A percentile compares a stretch with the other conserved stretches of the same genome.
Evolutionary conservation across 1,284 basidiomycete species (phyloP).

Genomic region (Veloboletus limbatus): DNA sequence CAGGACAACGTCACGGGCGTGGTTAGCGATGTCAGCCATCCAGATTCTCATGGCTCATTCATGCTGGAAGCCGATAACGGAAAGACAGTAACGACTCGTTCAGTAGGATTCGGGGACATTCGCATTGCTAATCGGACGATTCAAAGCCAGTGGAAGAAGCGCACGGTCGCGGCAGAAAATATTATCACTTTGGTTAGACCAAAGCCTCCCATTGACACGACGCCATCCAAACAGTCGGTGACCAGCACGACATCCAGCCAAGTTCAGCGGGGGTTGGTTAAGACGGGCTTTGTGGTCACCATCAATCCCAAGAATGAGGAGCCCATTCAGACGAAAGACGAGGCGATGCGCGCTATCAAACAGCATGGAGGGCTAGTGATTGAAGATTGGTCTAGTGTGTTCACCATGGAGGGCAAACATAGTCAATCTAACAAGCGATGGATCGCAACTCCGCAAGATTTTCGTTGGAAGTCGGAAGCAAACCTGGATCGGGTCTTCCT

Average conservation of each 20-base stretch:
- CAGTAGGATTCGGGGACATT: slow-evolving; percentile 37
- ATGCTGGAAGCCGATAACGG: slow-evolving; percentile 41
- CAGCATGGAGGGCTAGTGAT: slow-evolving; percentile 58
- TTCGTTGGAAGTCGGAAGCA: slow-evolving; percentile 41
- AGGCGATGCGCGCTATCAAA: slow-evolving; percentile 45
- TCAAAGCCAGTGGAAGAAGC: slow-evolving; percentile 50
- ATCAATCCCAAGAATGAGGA: slow-evolving; percentile 36
- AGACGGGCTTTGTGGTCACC: slow-evolving; percentile 50
- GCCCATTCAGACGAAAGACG: slow-evolving; percentile 35
- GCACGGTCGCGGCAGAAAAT: slow-evolving; percentile 39
- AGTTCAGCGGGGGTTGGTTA: slow-evolving; percentile 40
- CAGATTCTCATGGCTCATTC: slow-evolving; percentile 36
- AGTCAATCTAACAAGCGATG: slow-evolving; percentile 47
- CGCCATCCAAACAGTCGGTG: slow-evolving; percentile 43
- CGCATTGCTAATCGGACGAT: slow-evolving; percentile 50
- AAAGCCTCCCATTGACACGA: slow-evolving; percentile 33
- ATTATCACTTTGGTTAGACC: slow-evolving; percentile 43
- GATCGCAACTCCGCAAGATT: slow-evolving; percentile 46
- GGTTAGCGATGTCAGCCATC: slow-evolving; percentile 38
- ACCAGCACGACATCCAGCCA: slow-evolving; percentile 33
- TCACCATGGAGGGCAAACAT: slow-evolving; percentile 54
- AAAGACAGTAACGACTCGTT: slow-evolving; percentile 28
- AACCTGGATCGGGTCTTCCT: slow-evolving; percentile 63
- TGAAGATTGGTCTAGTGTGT: slow-evolving; percentile 65
- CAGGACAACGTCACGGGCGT: slow-evolving; percentile 30